Evolutionary conservation across 768 basidiomycete genomes (phyloP).

Genomic region (Ramaria sp.): DNA sequence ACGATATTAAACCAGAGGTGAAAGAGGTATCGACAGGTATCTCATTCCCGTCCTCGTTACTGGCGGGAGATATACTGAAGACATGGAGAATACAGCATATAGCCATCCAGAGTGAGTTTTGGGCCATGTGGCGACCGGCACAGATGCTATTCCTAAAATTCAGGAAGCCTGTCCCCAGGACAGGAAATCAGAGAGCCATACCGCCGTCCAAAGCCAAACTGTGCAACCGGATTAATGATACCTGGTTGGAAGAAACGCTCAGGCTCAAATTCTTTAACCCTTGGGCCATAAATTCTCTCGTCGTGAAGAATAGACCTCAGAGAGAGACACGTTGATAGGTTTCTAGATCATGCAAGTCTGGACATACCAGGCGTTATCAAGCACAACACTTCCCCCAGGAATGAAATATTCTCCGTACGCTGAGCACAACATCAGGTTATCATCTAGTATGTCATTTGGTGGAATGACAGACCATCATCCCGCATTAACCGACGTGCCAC

Average conservation of each 20-base stretch:
- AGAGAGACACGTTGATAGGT: neutral
- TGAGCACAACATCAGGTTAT: constrained; percentile 9
- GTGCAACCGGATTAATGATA: constrained; percentile 20
- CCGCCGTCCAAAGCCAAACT: constrained; percentile 29
- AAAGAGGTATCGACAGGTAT: neutral
- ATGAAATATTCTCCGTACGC: constrained; percentile 16
- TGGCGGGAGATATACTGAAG: neutral
- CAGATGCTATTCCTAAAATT: constrained; percentile 6
- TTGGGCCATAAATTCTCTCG: constrained; percentile 10
- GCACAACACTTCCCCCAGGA: constrained; percentile 15
- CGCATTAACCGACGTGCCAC: neutral
- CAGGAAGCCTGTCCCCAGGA: neutral
- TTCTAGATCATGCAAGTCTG: neutral
- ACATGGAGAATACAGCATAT: constrained; percentile 10
- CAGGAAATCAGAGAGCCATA: neutral
- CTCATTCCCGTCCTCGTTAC: neutral
- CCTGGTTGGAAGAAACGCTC: constrained; percentile 23
- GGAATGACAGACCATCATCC: neutral
- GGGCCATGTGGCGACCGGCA: constrained; percentile 10
- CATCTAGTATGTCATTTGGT: neutral
- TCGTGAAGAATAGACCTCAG: neutral
- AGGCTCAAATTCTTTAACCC: constrained; percentile 25
- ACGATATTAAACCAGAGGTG: neutral
- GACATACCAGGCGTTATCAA: constrained; percentile 16
- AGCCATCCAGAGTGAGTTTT: constrained; percentile 1